Conservation (phyloP, 2,329 filamentous ascomycete genomes). For the Monilinia polystroma region DNA sequence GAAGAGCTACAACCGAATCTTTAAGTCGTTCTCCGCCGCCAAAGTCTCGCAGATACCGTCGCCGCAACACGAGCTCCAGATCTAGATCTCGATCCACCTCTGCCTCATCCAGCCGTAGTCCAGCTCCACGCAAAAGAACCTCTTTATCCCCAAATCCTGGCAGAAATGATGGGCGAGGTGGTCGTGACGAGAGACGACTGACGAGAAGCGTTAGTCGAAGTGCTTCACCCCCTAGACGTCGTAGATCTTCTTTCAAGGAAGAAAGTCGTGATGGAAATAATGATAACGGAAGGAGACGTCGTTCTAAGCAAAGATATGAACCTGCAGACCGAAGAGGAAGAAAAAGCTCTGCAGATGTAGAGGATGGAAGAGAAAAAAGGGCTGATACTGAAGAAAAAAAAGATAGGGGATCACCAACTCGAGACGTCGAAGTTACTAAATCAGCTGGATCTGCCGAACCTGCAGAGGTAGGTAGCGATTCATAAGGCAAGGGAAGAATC, state of each 20-base stretch:
- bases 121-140: constrained; percentile 28
- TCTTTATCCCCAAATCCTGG: constrained; percentile 31
- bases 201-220: constrained; percentile 41
- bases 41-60: constrained; percentile 35
- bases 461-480: constrained; percentile 47
- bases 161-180: constrained; percentile 28
- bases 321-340: constrained; percentile 46
- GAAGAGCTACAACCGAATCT: constrained; percentile 37
- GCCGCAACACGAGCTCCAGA: constrained; percentile 34
- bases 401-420: constrained; percentile 39
- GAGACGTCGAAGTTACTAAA: constrained; percentile 31
- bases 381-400: constrained; percentile 57
- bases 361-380: constrained; percentile 51
- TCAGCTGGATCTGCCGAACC: constrained; percentile 33
- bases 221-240: constrained; percentile 38
- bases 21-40: constrained; percentile 37
- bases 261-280: constrained; percentile 35
- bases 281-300: constrained; percentile 38
- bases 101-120: constrained; percentile 34
- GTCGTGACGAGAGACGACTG: constrained; percentile 39
- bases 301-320: constrained; percentile 41
- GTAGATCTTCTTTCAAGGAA: constrained; percentile 30
- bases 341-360: constrained; percentile 48
- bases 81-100: constrained; percentile 39
- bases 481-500: constrained; percentile 33